Base-by-base conservation (phyloP, 1,284 basidiomycete species). In the Earliella scabrosa region DNA sequence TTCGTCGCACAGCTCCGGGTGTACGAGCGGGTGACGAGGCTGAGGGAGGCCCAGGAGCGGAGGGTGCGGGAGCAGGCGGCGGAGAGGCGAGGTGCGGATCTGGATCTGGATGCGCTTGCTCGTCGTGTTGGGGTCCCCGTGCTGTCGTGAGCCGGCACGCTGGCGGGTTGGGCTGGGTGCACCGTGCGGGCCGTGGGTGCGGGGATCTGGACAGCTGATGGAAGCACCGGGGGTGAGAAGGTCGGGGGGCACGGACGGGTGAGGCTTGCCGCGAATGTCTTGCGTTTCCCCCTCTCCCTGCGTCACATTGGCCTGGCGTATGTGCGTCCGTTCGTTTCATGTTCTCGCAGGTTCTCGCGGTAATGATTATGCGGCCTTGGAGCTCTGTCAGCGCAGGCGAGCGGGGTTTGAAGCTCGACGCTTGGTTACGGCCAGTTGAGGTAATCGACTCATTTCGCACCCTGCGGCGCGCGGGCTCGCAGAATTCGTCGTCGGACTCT, bases 1-100 rank as follows among this genome's bases (percentile, higher is more conserved):
- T 73, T 73, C 55, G 51, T 68, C 55, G 36, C 44, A 20, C 71
- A 73, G 52, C 63, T 72, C 23, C 47, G 54, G 52, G 40, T 59
- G 20, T 73, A 62, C 52, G 64, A 70, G 58, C 51, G 48, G 14
- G 46, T 61, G 16, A 47, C 54, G 21, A 36, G 56, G 38, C 41
- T 46, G n/a, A 53, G 59, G 44, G 55, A 58, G 45, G 45, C 36
- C 26, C 29, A 43, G 24, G 38, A n/a, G 39, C 10, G 27, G 11
- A 43, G 39, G 39, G 16, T 23, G 32, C 16, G 29, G 36, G 45
- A 26, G 13, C 27, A 32, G 38, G 45, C 44, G 38, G 23, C 51
- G 40, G 14, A n/a, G 14, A 44, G 26, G 21, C n/a, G 35, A 8
- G 36, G 16, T 18, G 50, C 26, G 29, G 45, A 51, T 11, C 24